Evolutionary conservation across 2,329 filamentous ascomycete genomes (phyloP).

Genomic region (Neonectria punicea): DNA sequence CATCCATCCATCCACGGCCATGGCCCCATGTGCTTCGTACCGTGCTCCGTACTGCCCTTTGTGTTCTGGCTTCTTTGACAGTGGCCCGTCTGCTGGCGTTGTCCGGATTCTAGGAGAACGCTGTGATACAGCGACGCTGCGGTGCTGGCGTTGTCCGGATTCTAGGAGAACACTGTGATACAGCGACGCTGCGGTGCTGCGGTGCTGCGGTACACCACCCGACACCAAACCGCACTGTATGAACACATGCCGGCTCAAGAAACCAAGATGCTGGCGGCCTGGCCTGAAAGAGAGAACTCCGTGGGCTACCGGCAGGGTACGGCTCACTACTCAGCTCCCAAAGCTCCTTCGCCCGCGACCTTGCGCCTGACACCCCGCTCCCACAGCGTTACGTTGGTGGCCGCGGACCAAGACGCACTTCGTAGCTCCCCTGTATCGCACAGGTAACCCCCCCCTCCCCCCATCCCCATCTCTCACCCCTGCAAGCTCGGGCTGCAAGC

Average conservation of each 20-base stretch:
- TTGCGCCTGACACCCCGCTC: slow-evolving; percentile 17
- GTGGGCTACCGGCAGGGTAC: slow-evolving; percentile 16
- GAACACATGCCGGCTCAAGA: background rate
- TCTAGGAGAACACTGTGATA: background rate
- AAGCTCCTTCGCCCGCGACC: slow-evolving; percentile 10
- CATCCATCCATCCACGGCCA: background rate
- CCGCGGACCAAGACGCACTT: background rate
- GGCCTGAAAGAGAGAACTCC: background rate
- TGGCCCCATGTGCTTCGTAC: slow-evolving; percentile 5
- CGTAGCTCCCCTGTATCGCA: slow-evolving; percentile 19
- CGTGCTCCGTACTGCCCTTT: background rate
- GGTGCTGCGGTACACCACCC: background rate
- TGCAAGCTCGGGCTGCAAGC: slow-evolving; percentile 9
- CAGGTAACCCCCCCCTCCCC: slow-evolving; percentile 4
- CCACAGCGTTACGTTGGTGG: background rate
- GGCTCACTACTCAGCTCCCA: background rate
- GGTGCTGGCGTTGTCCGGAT: background rate
- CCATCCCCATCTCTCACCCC: background rate
- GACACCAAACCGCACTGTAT: background rate
- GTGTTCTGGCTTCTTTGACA: background rate
- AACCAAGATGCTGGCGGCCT: background rate
- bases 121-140: background rate
- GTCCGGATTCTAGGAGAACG: background rate
- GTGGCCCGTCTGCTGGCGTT: background rate
- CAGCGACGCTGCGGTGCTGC: background rate